phyloP scores from a whole-genome alignment of 441 rosid species.

The Viola pubescens region DNA sequence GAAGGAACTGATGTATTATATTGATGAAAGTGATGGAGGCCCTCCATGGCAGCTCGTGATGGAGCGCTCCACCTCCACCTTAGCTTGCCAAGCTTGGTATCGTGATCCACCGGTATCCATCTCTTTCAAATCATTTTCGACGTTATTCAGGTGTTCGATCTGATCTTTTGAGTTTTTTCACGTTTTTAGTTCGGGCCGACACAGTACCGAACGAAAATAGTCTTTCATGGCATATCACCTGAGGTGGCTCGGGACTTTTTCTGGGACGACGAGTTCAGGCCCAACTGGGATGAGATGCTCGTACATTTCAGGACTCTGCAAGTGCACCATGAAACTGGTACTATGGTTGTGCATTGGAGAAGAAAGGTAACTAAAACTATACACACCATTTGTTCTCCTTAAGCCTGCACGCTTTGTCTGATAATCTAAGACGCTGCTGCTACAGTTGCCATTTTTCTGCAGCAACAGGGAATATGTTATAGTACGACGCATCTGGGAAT shows the following conservation, averaged over 20 bases:
- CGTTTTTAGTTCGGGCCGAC: not conserved
- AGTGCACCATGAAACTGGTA: not conserved
- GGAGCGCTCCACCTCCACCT: not conserved
- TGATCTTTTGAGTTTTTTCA: not conserved
- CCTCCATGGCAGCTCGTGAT: not conserved
- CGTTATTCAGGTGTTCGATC: not conserved
- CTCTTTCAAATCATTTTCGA: not conserved
- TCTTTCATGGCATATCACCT: not conserved
- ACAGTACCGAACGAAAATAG: not conserved
- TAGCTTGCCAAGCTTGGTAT: slow-evolving; percentile 1
- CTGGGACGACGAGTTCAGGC: slow-evolving; percentile 7
- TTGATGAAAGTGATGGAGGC: not conserved
- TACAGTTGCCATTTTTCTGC: slow-evolving; percentile 93
- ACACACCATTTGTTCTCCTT: not conserved
- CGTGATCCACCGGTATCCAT: not conserved
- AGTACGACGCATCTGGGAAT: slow-evolving; percentile 91
- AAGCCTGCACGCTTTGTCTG: not conserved
- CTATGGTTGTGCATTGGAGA: not conserved
- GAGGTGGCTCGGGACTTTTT: slow-evolving; percentile 3
- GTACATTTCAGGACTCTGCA: not conserved
- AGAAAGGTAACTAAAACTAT: not conserved
- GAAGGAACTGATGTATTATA: not conserved
- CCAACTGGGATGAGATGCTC: slow-evolving; percentile 3
- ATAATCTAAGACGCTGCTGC: not conserved
- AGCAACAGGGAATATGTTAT: slow-evolving; percentile 85